Evolutionary conservation across 176 grass and related monocot species (phyloP), one percentile per base, ranked within the genome.

Genomic region (Oryza brachyantha): DNA sequence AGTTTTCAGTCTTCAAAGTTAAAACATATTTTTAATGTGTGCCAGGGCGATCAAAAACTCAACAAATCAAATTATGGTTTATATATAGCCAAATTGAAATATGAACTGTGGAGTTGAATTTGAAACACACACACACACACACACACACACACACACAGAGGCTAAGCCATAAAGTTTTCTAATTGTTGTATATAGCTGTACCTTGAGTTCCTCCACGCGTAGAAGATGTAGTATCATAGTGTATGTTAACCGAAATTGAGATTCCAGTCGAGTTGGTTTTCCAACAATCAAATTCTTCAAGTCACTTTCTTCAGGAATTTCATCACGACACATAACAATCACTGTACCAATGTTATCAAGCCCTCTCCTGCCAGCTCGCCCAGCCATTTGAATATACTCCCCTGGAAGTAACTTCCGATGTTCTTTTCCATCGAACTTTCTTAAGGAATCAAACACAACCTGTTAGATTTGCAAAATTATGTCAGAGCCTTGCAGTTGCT

Each of bases 341-440:
- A 97, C 91, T 27, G 95, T 97, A 61, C 95, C 95, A 66, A 94
- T 94, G n/a, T 76, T 92, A 94, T 97, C 95, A 64, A 97, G 83
- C 54, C 95, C 95, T 87, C 95, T 91, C 79, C 95, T 89, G 41
- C 95, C 95, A 90, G 95, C 95, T 69, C 95, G 87, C 61, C 95
- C 95, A 84, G 95, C 95, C 95, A 97, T 97, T 85, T 97, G 95
- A 82, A 90, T 97, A 86, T 97, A 97, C 85, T 97, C 95, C 41
- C 91, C 95, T 79, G 95, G 83, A 90, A 97, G 84, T 60, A 97
- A 90, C 68, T 69, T 90, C 39, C 95, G 88, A 75, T 91, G 89
- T 61, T 97, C 95, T 74, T 97, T 97, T 65, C 95, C 95, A 86
- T 97, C 95, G 58, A 97, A 94, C 78, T 97, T 97, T 65, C 91